phyloP scores from a whole-genome alignment of 2,329 filamentous ascomycete species.

The Fusarium keratoplasticum region DNA sequence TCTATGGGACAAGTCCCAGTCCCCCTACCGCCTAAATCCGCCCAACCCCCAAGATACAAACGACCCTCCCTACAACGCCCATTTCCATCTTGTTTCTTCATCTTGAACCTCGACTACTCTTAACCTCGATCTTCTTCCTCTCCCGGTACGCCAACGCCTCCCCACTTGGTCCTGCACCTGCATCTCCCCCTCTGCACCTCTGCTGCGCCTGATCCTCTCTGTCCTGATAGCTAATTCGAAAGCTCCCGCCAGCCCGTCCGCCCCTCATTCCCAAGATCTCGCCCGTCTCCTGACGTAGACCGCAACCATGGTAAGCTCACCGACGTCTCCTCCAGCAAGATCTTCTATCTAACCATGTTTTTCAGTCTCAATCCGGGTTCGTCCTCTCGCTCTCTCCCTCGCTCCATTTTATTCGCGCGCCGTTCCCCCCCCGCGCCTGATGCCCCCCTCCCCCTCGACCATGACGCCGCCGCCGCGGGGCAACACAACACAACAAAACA shows the following conservation, averaged over 20 bases:
- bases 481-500: slow-evolving; percentile 12
- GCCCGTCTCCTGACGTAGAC: slow-evolving; percentile 47
- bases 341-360: slow-evolving; percentile 29
- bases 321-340: slow-evolving; percentile 19
- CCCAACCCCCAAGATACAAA: slow-evolving; percentile 31
- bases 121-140: slow-evolving; percentile 21
- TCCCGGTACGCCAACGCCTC: slow-evolving; percentile 29
- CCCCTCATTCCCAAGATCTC: slow-evolving; percentile 42
- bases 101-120: slow-evolving; percentile 35
- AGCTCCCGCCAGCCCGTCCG: slow-evolving; percentile 41
- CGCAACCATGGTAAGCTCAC: slow-evolving; percentile 56
- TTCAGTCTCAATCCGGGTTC: slow-evolving; percentile 76
- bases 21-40: slow-evolving; percentile 38
- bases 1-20: slow-evolving; percentile 35
- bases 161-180: not conserved
- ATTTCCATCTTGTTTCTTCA: slow-evolving; percentile 38
- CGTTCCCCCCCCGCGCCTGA: slow-evolving; percentile 26
- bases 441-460: slow-evolving; percentile 22
- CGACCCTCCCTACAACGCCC: slow-evolving; percentile 24
- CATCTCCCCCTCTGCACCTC: not conserved
- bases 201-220: not conserved
- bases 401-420: slow-evolving; percentile 15
- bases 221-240: slow-evolving; percentile 41
- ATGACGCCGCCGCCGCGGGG: slow-evolving; percentile 40
- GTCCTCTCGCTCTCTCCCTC: slow-evolving; percentile 32